Conservation (phyloP, 805 yeast species). For the Phaffomyces thermotolerans region DNA sequence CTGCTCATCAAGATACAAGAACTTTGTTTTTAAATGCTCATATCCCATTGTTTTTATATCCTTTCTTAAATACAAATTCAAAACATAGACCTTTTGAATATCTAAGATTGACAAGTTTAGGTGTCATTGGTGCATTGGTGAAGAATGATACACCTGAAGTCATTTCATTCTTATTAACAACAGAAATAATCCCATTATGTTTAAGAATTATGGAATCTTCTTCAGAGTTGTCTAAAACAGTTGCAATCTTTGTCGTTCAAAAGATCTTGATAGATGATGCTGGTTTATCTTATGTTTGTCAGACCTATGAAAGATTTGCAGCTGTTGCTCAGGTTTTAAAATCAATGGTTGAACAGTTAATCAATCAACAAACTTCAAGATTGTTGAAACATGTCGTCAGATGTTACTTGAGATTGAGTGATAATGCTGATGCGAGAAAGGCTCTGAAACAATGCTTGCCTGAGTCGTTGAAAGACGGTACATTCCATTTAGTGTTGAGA, state of each 20-base stretch:
- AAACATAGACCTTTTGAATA: conserved; percentile 92
- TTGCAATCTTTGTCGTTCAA: conserved; percentile 92
- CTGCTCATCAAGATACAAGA: conserved; percentile 89
- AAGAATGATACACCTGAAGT: conserved; percentile 95
- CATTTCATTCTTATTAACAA: conserved; percentile 82
- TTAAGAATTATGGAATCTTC: conserved; percentile 92
- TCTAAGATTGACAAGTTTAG: conserved; percentile 83
- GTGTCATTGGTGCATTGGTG: conserved; percentile 94
- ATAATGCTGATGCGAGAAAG: conserved; percentile 83
- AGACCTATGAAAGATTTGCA: conserved; percentile 88
- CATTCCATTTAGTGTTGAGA: conserved; percentile 68
- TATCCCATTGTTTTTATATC: conserved; percentile 86
- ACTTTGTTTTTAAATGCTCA: conserved; percentile 81
- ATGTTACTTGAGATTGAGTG: conserved; percentile 85
- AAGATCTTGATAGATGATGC: conserved; percentile 87
- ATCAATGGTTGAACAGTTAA: conserved; percentile 81
- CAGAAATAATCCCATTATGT: conserved; percentile 94
- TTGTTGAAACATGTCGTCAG: conserved; percentile 88
- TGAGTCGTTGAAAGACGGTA: conserved; percentile 78
- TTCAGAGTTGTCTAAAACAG: conserved; percentile 89
- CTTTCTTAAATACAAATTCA: conserved; percentile 86
- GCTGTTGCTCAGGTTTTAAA: conserved; percentile 88
- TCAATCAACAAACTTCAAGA: conserved; percentile 70
- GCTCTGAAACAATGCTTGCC: conserved; percentile 81
- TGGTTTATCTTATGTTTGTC: conserved; percentile 88